Evolutionary conservation across 352 stramenopile species (phyloP).

Genomic region (Globisporangium abappressorium): DNA sequence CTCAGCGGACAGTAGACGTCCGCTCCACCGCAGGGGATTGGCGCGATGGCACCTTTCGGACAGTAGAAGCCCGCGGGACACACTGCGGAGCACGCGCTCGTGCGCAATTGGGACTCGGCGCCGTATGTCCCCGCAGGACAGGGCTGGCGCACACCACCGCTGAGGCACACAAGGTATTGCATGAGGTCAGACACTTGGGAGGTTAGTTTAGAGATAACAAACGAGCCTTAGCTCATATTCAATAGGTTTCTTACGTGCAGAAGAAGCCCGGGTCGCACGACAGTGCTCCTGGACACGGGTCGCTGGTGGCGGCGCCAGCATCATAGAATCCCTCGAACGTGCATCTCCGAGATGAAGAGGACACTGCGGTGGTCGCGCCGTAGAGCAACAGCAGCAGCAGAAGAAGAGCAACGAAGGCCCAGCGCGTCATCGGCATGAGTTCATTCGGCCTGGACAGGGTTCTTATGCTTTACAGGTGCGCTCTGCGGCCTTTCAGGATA

Average conservation of each 20-base stretch:
- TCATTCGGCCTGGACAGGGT: not conserved
- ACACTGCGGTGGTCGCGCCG: not conserved
- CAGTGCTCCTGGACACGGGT: slow-evolving; percentile 36
- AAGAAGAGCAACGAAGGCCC: not conserved
- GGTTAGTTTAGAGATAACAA: too few species aligned
- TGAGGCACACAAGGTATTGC: slow-evolving; percentile 10
- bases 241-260: slow-evolving; percentile 43
- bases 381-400: not conserved
- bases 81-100: slow-evolving; percentile 40
- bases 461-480: not conserved
- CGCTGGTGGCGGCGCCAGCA: slow-evolving; percentile 32
- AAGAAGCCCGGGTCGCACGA: slow-evolving; percentile 51
- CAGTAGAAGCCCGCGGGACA: slow-evolving; percentile 73
- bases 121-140: slow-evolving; percentile 73
- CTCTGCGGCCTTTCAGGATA: not conserved
- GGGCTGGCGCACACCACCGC: slow-evolving; percentile 26
- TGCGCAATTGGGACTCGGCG: slow-evolving; percentile 30
- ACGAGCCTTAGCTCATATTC: too few species aligned
- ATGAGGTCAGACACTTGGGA: not conserved
- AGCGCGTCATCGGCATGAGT: not conserved
- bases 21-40: slow-evolving; percentile 40
- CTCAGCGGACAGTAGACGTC: slow-evolving; percentile 59
- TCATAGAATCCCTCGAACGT: slow-evolving; percentile 54
- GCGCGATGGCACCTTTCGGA: slow-evolving; percentile 29
- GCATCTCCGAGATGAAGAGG: slow-evolving; percentile 16